Conservation (phyloP, 1,139 yeast species). For the Suhomyces coccinellae region DNA sequence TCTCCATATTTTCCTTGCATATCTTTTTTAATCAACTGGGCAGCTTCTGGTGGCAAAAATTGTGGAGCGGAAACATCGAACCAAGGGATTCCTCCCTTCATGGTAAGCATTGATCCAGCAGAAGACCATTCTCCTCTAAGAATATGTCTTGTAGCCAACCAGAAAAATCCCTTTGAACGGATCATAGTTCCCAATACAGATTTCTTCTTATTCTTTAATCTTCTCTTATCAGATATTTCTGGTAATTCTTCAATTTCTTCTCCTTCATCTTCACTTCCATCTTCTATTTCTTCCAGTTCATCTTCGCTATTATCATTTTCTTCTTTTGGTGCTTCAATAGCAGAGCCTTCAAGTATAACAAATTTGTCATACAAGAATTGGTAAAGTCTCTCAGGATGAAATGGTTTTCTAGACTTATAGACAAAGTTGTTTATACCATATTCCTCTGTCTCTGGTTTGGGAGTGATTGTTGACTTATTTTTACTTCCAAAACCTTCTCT, state of each 20-base stretch:
- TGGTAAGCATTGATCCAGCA: constrained; percentile 45
- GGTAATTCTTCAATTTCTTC: constrained; percentile 18
- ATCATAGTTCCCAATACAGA: constrained; percentile 39
- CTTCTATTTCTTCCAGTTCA: constrained; percentile 12
- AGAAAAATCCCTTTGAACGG: constrained; percentile 47
- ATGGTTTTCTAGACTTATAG: constrained; percentile 40
- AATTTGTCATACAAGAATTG: constrained; percentile 38
- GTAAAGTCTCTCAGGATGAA: constrained; percentile 45
- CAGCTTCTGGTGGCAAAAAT: constrained; percentile 33
- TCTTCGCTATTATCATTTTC: constrained; percentile 14
- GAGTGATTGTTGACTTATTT: constrained; percentile 19
- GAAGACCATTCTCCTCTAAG: constrained; percentile 49
- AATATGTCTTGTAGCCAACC: constrained; percentile 47
- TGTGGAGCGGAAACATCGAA: constrained; percentile 40
- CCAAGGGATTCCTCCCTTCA: constrained; percentile 49
- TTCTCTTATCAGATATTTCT: constrained; percentile 23
- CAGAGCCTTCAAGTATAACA: constrained; percentile 26
- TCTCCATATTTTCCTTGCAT: constrained; percentile 43
- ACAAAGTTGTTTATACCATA: constrained; percentile 47
- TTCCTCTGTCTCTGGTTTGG: constrained; percentile 36
- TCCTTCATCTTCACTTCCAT: constrained; percentile 11
- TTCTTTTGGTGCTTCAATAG: constrained; percentile 14
- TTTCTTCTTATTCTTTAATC: constrained; percentile 31
- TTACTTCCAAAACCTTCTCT: constrained; percentile 36
- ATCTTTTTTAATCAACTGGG: constrained; percentile 31